A percentile compares a stretch with the other conserved stretches of the same genome.
phyloP scores from a whole-genome alignment of 83 land plant species.

The Larix sibirica region DNA sequence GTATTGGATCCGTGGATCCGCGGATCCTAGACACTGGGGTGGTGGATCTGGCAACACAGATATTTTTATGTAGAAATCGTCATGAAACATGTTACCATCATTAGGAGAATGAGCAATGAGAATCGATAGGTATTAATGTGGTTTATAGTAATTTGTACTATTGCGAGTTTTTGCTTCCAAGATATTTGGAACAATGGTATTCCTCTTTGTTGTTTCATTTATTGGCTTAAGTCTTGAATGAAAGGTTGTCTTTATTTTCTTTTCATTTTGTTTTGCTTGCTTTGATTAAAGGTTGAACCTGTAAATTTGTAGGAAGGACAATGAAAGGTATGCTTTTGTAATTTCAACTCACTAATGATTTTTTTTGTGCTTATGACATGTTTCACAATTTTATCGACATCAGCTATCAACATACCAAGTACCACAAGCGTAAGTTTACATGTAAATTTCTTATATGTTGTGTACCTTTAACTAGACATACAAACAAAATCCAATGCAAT shows the following conservation, averaged over 20 bases:
- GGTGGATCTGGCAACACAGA: no score
- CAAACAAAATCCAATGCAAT: background rate
- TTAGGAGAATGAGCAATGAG: background rate
- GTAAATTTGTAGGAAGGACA: slow-evolving; percentile 7
- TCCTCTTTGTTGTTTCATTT: background rate
- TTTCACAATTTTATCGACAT: background rate
- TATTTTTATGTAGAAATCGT: background rate
- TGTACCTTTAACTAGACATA: background rate
- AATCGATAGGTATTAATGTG: background rate
- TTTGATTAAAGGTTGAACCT: background rate
- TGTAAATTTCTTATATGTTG: background rate
- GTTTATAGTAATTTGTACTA: background rate
- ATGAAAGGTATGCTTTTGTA: background rate
- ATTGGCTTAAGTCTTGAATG: background rate
- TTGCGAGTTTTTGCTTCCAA: background rate
- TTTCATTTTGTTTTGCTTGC: background rate
- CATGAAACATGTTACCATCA: background rate
- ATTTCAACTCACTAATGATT: background rate
- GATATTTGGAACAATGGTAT: background rate
- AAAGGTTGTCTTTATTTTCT: background rate
- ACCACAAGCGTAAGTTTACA: slow-evolving; percentile 88
- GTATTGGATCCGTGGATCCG: no score
- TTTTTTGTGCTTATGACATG: background rate
- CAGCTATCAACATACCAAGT: slow-evolving; percentile 98
- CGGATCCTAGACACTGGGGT: no score